These are phyloP conservation scores for Arachnomyces sp. DNA, from an alignment of 2,329 filamentous ascomycete genomes.

Conservation along the genomic window DNA sequence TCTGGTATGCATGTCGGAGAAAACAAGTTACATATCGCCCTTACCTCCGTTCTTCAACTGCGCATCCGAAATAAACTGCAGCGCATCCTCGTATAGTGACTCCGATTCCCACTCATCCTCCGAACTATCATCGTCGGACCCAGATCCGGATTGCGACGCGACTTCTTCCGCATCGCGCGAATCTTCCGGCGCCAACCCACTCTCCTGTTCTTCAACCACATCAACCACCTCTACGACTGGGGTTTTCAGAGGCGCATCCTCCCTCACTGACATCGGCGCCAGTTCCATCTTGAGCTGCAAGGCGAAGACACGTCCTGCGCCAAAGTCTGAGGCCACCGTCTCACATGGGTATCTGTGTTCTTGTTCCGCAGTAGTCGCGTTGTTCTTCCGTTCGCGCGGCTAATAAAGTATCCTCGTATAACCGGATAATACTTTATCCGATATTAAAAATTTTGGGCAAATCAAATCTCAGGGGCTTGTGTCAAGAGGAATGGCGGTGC, in stretches of 20 bases:
- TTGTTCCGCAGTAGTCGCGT: too few species aligned
- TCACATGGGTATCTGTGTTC: slow-evolving; percentile 25
- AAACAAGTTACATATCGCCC: slow-evolving; percentile 19
- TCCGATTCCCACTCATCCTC: slow-evolving; percentile 52
- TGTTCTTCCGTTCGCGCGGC: background rate
- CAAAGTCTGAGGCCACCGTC: slow-evolving; percentile 17
- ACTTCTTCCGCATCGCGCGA: slow-evolving; percentile 22
- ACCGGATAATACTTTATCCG: slow-evolving; percentile 9
- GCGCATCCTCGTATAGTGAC: slow-evolving; percentile 54
- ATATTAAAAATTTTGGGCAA: too few species aligned
- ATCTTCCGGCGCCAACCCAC: slow-evolving; percentile 18
- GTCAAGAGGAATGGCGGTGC: slow-evolving; percentile 14
- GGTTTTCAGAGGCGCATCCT: slow-evolving; percentile 25
- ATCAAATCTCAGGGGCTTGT: slow-evolving; percentile 1
- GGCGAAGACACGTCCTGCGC: slow-evolving; percentile 24
- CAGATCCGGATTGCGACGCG: slow-evolving; percentile 26
- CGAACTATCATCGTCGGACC: slow-evolving; percentile 28
- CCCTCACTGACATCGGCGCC: slow-evolving; percentile 26
- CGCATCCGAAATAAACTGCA: slow-evolving; percentile 51
- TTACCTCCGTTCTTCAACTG: slow-evolving; percentile 38
- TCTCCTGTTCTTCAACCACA: slow-evolving; percentile 18
- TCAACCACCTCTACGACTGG: slow-evolving; percentile 29
- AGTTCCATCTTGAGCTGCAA: slow-evolving; percentile 30
- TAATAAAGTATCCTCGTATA: slow-evolving; percentile 22
- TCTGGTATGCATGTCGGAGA: slow-evolving; percentile 5